A percentile compares a stretch with the other conserved stretches of the same genome.
Conservation (phyloP, 345 rosid genomes). For the Nephelium lappaceum region DNA sequence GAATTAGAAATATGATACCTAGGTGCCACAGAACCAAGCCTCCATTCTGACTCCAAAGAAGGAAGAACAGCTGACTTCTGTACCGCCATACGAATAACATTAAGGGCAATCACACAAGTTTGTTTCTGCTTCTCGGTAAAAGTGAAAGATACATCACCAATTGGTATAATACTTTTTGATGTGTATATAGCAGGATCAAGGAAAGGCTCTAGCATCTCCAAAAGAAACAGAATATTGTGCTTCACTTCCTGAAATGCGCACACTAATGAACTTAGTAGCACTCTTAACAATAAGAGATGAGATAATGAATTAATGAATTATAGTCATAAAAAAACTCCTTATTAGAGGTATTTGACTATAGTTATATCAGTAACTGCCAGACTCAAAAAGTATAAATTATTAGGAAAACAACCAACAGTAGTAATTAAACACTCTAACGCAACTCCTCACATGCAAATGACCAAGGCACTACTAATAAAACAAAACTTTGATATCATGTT, state of each 20-base stretch:
- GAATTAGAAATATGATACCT: constrained; percentile 47
- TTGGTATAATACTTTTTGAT: constrained; percentile 54
- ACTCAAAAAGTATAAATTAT: neutral
- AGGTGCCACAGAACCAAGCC: constrained; percentile 76
- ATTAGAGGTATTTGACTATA: neutral
- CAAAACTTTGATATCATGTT: neutral
- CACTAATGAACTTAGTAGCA: neutral
- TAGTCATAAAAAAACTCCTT: neutral
- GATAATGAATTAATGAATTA: neutral
- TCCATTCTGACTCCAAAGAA: constrained; percentile 81
- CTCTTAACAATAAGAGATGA: neutral
- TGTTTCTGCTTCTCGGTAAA: constrained; percentile 61
- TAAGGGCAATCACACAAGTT: constrained; percentile 56
- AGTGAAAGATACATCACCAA: constrained; percentile 56
- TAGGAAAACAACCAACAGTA: neutral
- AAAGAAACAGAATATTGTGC: constrained; percentile 76
- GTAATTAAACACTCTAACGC: neutral
- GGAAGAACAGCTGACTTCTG: constrained; percentile 78
- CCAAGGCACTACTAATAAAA: neutral
- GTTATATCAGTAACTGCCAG: neutral
- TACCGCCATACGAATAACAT: constrained; percentile 70
- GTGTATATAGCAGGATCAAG: constrained; percentile 67
- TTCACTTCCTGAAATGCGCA: constrained; percentile 65
- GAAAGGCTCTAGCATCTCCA: constrained; percentile 87
- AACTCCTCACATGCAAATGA: neutral